A percentile compares a stretch with the other conserved stretches of the same genome.
Conservation (phyloP, 768 basidiomycete species). For the Neoboletus subvelutipes region DNA sequence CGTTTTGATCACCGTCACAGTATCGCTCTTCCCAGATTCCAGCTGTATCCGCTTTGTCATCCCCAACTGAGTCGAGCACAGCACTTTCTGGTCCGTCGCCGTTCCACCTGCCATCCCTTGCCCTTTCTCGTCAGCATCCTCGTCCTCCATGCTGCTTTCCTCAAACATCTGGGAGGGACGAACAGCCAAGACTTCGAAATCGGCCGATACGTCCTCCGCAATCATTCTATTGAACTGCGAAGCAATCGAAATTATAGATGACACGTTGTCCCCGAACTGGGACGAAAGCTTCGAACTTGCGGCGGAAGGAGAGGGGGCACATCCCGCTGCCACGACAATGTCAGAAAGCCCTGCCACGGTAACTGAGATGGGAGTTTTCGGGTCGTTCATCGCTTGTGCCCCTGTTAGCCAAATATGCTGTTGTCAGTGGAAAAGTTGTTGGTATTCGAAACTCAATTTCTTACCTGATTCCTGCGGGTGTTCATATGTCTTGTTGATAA, state of each 20-base stretch:
- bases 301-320: background rate
- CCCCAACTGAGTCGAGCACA: constrained; percentile 7
- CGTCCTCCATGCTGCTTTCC: constrained; percentile 9
- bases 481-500: too few relatives aligned
- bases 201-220: background rate
- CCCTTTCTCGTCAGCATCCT: background rate
- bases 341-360: too few relatives aligned
- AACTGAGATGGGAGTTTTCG: background rate
- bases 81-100: background rate
- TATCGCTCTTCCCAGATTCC: background rate
- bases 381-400: background rate
- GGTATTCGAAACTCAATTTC: too few relatives aligned
- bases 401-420: too few relatives aligned
- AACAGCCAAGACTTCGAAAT: constrained; percentile 5
- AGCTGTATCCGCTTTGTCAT: background rate
- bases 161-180: background rate
- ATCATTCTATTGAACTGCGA: too few relatives aligned
- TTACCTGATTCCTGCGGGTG: too few relatives aligned
- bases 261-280: background rate
- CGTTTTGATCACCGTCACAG: too few relatives aligned
- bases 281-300: background rate
- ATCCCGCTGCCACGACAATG: too few relatives aligned
- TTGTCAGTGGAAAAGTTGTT: too few relatives aligned
- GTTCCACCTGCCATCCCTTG: background rate
- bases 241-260: too few relatives aligned